Evolutionary conservation across 192 early-diverging fungal species (phyloP).

Genomic region (Kickxella alabastrina): DNA sequence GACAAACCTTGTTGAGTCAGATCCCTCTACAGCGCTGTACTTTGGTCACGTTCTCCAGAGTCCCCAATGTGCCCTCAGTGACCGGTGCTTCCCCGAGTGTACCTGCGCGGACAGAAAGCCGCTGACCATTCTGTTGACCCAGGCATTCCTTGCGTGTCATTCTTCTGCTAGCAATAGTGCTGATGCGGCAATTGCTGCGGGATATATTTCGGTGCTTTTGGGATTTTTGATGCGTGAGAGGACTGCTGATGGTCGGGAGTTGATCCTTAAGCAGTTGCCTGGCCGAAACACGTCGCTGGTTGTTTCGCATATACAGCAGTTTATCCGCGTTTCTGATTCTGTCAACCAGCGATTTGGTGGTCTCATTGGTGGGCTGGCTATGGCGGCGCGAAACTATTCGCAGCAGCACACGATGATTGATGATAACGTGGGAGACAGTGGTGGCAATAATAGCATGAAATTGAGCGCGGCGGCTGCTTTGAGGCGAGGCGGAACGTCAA

Average conservation of each 20-base stretch:
- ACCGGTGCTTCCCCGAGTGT: conserved; percentile 34
- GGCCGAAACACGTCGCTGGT: conserved; percentile 11
- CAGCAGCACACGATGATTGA: too few species aligned
- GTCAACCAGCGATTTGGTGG: conserved; percentile 29
- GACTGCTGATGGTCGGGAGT: conserved; percentile 1
- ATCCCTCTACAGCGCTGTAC: conserved; percentile 29
- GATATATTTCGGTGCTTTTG: conserved; percentile 40
- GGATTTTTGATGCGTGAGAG: conserved; percentile 34
- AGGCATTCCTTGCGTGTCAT: conserved; percentile 30
- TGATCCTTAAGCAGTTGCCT: conserved; percentile 23
- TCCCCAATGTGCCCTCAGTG: conserved; percentile 20
- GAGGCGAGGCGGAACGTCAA: not conserved
- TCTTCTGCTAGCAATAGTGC: conserved; percentile 1
- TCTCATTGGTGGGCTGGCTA: conserved; percentile 19
- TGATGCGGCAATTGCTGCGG: conserved; percentile 37
- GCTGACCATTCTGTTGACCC: conserved; percentile 21
- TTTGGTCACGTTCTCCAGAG: conserved; percentile 31
- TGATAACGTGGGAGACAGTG: not conserved
- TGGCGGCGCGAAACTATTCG: not conserved
- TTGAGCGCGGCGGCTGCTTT: conserved; percentile 1
- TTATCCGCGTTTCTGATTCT: conserved; percentile 33
- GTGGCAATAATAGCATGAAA: not conserved
- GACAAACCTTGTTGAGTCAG: conserved; percentile 41
- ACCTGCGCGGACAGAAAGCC: conserved; percentile 16
- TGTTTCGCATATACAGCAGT: conserved; percentile 25